Evolutionary conservation across 2,329 filamentous ascomycete species (phyloP).

Genomic region (Trichoderma harzianum): DNA sequence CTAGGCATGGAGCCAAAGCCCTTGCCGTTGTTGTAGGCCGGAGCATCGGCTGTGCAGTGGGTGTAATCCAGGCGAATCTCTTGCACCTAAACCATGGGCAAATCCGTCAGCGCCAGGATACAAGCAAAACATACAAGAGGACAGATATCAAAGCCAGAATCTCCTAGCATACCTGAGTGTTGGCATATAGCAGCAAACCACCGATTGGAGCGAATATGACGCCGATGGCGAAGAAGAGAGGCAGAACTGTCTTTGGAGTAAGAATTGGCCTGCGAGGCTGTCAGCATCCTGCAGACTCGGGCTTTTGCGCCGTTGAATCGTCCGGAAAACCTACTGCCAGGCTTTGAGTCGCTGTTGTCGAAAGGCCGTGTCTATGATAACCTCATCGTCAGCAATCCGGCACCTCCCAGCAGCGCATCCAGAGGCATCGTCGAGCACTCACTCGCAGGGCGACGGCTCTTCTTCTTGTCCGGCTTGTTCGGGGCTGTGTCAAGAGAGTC

Average conservation of each 20-base stretch:
- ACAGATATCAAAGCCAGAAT: neutral
- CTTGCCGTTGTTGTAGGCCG: conserved; percentile 30
- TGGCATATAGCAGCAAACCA: conserved; percentile 81
- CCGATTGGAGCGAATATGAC: conserved; percentile 93
- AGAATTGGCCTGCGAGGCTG: conserved; percentile 70
- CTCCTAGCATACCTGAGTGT: conserved; percentile 59
- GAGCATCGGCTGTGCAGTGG: conserved; percentile 61
- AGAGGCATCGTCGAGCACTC: conserved; percentile 39
- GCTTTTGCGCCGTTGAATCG: neutral
- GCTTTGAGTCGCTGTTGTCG: conserved; percentile 95
- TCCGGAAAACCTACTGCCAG: conserved; percentile 76
- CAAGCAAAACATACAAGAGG: neutral
- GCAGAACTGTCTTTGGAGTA: conserved; percentile 88
- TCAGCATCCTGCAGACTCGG: conserved; percentile 34
- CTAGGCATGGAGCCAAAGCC: conserved; percentile 52
- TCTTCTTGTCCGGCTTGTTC: conserved; percentile 69
- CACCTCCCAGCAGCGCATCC: neutral
- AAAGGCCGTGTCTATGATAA: conserved; percentile 78
- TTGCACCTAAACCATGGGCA: conserved; percentile 61
- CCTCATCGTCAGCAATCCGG: neutral
- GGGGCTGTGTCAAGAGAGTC: conserved; percentile 51
- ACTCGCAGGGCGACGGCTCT: conserved; percentile 92
- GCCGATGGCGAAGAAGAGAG: conserved; percentile 86
- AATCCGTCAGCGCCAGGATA: conserved; percentile 14
- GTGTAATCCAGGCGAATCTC: conserved; percentile 92